A percentile compares a stretch with the other conserved stretches of the same genome.
Conservation (phyloP, 768 basidiomycete genomes). For the Psilocybe azurescens region DNA sequence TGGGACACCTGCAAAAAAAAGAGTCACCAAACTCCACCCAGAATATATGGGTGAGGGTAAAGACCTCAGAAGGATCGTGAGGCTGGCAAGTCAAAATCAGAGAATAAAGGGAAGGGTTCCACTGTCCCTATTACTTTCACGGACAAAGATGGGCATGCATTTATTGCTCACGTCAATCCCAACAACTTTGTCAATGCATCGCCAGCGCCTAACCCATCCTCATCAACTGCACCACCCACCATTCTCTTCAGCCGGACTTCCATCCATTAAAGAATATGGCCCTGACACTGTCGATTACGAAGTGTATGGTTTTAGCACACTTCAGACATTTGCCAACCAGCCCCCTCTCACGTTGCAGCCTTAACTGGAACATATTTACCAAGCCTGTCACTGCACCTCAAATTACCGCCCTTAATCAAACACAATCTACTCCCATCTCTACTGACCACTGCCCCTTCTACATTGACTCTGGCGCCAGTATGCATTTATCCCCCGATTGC, state of each 20-base stretch:
- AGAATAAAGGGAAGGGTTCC: not conserved
- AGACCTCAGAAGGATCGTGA: slow-evolving; percentile 2
- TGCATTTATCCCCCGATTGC: not conserved
- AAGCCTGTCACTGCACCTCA: not conserved
- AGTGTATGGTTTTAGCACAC: not conserved
- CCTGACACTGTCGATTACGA: not conserved
- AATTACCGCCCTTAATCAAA: not conserved
- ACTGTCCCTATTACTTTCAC: not conserved
- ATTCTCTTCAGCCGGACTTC: not conserved
- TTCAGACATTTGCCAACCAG: not conserved
- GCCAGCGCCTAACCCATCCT: not conserved
- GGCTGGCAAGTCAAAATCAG: not conserved
- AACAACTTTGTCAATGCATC: not conserved
- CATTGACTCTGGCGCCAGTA: not conserved
- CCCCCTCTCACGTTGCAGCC: not conserved
- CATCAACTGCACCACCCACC: not conserved
- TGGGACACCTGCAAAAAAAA: no score
- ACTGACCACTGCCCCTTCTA: not conserved
- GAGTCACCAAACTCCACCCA: no score
- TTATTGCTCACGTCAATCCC: slow-evolving; percentile 1
- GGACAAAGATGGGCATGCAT: slow-evolving; percentile 2
- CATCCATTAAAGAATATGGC: no score
- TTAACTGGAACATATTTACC: not conserved
- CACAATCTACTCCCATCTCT: not conserved
- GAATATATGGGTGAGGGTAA: no score